Evolutionary conservation across 805 yeast genomes (phyloP).

Genomic region (Cyberlindnera galapagoensis): DNA sequence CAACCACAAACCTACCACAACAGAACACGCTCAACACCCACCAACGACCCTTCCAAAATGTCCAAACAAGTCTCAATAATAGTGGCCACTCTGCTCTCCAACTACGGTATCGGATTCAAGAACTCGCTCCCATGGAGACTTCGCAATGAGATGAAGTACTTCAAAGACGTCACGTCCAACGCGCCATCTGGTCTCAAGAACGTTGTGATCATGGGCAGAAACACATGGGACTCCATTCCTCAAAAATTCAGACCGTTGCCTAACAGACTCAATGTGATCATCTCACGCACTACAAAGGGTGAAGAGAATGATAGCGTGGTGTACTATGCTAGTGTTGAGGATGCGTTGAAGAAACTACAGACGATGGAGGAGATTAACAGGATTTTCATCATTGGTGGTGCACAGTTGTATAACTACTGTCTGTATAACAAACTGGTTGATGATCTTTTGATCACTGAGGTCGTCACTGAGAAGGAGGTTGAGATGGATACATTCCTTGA

Average conservation of each 20-base stretch:
- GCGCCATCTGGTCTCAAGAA: slow-evolving; percentile 33
- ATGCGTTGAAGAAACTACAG: slow-evolving; percentile 33
- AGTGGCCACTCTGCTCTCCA: slow-evolving; percentile 82
- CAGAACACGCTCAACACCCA: too few relatives aligned
- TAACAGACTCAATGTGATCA: slow-evolving; percentile 65
- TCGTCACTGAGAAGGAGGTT: slow-evolving; percentile 28
- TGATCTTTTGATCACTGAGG: slow-evolving; percentile 64
- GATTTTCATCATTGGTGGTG: slow-evolving; percentile 88
- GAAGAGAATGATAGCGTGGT: slow-evolving; percentile 22
- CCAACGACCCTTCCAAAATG: too few relatives aligned
- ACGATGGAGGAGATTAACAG: slow-evolving; percentile 36
- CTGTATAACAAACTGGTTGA: slow-evolving; percentile 41
- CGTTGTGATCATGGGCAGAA: slow-evolving; percentile 93
- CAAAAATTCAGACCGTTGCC: slow-evolving; percentile 75
- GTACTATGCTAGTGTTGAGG: slow-evolving; percentile 35
- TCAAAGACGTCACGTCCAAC: slow-evolving; percentile 59
- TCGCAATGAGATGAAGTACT: slow-evolving; percentile 78
- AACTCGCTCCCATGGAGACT: slow-evolving; percentile 88
- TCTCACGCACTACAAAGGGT: slow-evolving; percentile 36
- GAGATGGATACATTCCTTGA: slow-evolving; percentile 70
- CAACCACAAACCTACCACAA: too few relatives aligned
- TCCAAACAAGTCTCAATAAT: slow-evolving; percentile 40
- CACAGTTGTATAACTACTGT: slow-evolving; percentile 67
- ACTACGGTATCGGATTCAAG: slow-evolving; percentile 75
- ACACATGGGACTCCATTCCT: slow-evolving; percentile 95